Evolutionary conservation across 441 rosid species (phyloP).

Genomic region (Adansonia grandidieri): DNA sequence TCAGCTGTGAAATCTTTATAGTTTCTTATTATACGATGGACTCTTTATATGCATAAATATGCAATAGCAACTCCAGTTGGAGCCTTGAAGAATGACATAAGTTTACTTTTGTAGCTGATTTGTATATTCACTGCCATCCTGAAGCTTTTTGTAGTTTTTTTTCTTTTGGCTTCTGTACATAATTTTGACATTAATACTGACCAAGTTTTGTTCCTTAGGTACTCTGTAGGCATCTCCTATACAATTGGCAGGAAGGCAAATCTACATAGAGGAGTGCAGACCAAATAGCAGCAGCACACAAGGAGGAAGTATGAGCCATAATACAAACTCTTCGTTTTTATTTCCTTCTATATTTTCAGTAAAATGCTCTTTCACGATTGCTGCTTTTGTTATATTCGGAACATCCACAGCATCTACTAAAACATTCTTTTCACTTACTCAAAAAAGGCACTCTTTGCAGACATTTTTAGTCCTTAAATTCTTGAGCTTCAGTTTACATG

Average conservation of each 20-base stretch:
- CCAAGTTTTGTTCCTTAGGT: conserved; percentile 10
- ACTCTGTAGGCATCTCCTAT: conserved; percentile 86
- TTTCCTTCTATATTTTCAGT: background rate
- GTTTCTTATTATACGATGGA: conserved; percentile 5
- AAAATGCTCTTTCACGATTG: background rate
- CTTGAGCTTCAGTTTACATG: background rate
- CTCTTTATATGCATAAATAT: background rate
- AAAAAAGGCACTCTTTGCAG: background rate
- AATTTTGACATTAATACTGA: background rate
- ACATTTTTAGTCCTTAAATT: background rate
- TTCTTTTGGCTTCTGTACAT: background rate
- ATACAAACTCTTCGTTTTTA: background rate
- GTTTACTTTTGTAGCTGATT: background rate
- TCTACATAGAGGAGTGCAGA: conserved; percentile 93
- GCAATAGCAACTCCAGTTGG: background rate
- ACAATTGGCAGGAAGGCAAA: conserved; percentile 83
- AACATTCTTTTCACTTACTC: background rate
- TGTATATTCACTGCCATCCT: background rate
- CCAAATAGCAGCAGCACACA: conserved; percentile 81
- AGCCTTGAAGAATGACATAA: background rate
- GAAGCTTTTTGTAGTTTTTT: background rate
- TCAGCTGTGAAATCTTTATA: background rate
- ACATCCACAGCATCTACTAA: background rate
- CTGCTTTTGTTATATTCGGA: background rate
- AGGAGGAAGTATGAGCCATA: conserved; percentile 74